Percentiles rank a stretch among this genome's conserved stretches.
These are phyloP conservation scores for Fraxinus greggii DNA, from an alignment of 305 asterid genomes.

Conservation along the genomic window DNA sequence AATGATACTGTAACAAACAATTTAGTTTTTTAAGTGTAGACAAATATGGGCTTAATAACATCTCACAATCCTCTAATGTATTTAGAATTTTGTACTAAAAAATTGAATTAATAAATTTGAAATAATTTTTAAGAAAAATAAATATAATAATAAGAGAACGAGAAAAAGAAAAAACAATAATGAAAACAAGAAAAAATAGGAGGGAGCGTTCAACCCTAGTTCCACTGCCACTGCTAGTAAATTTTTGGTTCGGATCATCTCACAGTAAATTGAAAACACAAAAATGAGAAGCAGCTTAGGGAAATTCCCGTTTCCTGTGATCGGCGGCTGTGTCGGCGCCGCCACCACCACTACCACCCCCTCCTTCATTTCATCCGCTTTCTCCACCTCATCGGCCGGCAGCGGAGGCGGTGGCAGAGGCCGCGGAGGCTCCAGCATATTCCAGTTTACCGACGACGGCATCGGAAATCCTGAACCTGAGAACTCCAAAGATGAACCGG, in stretches of 20 bases:
- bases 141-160: neutral
- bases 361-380: slow-evolving; percentile 40
- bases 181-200: neutral
- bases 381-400: slow-evolving; percentile 59
- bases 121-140: neutral
- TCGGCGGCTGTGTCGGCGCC: slow-evolving; percentile 26
- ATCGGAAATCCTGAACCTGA: slow-evolving; percentile 25
- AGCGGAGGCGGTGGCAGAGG: slow-evolving; percentile 54
- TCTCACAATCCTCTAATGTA: neutral
- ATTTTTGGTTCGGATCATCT: slow-evolving; percentile 13
- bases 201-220: neutral
- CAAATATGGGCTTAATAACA: no score
- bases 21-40: no score
- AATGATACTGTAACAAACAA: no score
- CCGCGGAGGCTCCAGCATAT: slow-evolving; percentile 35
- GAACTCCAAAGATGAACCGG: slow-evolving; percentile 26
- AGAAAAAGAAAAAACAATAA: neutral
- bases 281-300: slow-evolving; percentile 70
- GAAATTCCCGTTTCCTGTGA: slow-evolving; percentile 45
- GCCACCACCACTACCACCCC: slow-evolving; percentile 30
- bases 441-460: slow-evolving; percentile 31
- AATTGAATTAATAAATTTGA: neutral
- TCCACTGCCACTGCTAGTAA: neutral
- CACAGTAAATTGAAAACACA: slow-evolving; percentile 2
- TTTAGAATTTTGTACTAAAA: neutral